Base-by-base conservation (phyloP, 78 protist genomes). In the Guillardia theta region DNA sequence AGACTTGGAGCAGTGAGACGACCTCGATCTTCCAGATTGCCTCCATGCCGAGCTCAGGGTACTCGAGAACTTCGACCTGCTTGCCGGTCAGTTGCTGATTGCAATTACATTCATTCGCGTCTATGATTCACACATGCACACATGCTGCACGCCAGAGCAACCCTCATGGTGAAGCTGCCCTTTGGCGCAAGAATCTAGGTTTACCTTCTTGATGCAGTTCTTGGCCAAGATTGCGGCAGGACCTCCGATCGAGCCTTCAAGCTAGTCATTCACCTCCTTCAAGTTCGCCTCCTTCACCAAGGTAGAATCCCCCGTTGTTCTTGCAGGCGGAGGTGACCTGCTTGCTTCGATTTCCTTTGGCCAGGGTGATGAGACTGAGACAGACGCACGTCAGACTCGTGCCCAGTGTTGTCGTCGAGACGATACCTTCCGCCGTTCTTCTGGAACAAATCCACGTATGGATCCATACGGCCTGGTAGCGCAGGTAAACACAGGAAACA, bases 201-300 rank as follows among this genome's bases (percentile, higher is more conserved):
- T n/a, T n/a, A n/a, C n/a, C 92, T 87, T 93, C n/a, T 24, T 46
- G 95, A 97, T 97, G 96, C 78, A n/a, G 62, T 97, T 88, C 58
- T 88, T 36, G 36, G 98, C 98, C 64, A 97, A 94, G 27, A 78
- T 92, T 6, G 98, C 98, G 0, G 98, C 98, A 0, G 98, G 98
- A 1, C 98, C 98, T 0, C 98, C 98, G 70, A 97, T 95, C 47
- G 98, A 97, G 47, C 98, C 98, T 58, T 3, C 2, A 6, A n/a
- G n/a, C n/a, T n/a, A n/a, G n/a, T n/a, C n/a, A n/a, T n/a, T n/a
- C n/a, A n/a, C n/a, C n/a, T n/a, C n/a, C n/a, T n/a, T n/a, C n/a
- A n/a, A n/a, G n/a, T n/a, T n/a, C n/a, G n/a, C n/a, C n/a, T n/a
- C n/a, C n/a, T n/a, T 10, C 39, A 70, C 87, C 90, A n/a, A 97